A percentile compares a stretch with the other conserved stretches of the same genome.
Evolutionary conservation across 192 early-diverging fungal species (phyloP).

Genomic region (Podila epigama): DNA sequence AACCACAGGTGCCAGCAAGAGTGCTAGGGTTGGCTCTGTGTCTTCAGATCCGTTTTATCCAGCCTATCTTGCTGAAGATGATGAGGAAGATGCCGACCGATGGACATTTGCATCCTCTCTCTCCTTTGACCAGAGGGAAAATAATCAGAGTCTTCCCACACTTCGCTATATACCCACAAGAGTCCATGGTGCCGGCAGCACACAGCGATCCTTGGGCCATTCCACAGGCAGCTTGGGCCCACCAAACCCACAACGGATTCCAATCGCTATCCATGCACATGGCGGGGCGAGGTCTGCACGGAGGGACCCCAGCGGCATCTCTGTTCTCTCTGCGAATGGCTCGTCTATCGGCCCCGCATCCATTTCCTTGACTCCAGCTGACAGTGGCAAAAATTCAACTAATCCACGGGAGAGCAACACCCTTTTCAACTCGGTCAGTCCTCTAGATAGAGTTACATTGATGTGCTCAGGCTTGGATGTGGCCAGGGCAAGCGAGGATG

Average conservation of each 20-base stretch:
- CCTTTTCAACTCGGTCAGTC: constrained; percentile 54
- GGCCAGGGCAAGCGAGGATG: constrained; percentile 4
- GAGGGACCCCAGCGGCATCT: constrained; percentile 21
- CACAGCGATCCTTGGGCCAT: constrained; percentile 31
- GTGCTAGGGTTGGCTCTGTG: constrained; percentile 20
- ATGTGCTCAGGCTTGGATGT: constrained; percentile 40
- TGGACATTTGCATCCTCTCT: constrained; percentile 54
- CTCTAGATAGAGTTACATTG: constrained; percentile 52
- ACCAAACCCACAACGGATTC: constrained; percentile 22
- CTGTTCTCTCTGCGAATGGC: constrained; percentile 26
- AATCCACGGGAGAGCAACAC: constrained; percentile 32
- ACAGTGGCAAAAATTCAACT: constrained; percentile 10
- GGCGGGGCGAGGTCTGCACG: constrained; percentile 2
- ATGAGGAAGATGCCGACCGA: constrained; percentile 50
- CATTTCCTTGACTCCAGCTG: constrained; percentile 6
- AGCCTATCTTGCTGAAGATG: constrained; percentile 41
- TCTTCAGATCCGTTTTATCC: constrained; percentile 44
- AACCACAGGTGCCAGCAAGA: background rate
- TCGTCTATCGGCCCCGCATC: constrained; percentile 25
- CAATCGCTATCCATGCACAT: constrained; percentile 24
- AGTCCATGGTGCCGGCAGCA: constrained; percentile 18
- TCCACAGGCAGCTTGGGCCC: constrained; percentile 39
- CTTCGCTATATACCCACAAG: constrained; percentile 48
- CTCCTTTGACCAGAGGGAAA: constrained; percentile 43
- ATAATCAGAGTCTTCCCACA: constrained; percentile 25